phyloP scores from a whole-genome alignment of 805 yeast genomes.

The Pichia gijzeniarum region DNA sequence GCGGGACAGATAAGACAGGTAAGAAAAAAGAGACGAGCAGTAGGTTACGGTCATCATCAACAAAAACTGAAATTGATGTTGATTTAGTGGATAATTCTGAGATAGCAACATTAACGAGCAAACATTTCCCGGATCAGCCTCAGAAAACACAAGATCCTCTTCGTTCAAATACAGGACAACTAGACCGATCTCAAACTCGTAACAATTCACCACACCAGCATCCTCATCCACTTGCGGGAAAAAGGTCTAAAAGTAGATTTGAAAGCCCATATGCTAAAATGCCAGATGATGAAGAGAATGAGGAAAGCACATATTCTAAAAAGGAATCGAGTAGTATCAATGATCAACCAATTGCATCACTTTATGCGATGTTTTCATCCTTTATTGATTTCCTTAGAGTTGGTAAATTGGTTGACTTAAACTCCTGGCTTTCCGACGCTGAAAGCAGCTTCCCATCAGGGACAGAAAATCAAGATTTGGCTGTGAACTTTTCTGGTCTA shows the following conservation, averaged over 20 bases:
- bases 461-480: background rate
- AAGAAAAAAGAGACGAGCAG: too few species aligned
- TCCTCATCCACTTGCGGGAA: too few species aligned
- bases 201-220: too few species aligned
- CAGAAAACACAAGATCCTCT: too few species aligned
- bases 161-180: too few species aligned
- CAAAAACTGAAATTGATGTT: too few species aligned
- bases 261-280: background rate
- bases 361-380: slow-evolving; percentile 28
- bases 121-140: too few species aligned
- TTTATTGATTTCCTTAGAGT: slow-evolving; percentile 24
- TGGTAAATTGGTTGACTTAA: slow-evolving; percentile 14
- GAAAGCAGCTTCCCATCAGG: slow-evolving; percentile 8
- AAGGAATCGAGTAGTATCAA: slow-evolving; percentile 14
- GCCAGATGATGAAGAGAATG: background rate
- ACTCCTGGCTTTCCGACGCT: slow-evolving; percentile 13
- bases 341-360: slow-evolving; percentile 25
- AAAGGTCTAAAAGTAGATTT: background rate
- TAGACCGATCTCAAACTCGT: too few species aligned
- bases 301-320: slow-evolving; percentile 1
- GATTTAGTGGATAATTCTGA: too few species aligned
- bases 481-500: background rate
- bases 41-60: too few species aligned
- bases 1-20: too few species aligned
- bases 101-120: too few species aligned